Percentiles rank a stretch among this genome's conserved stretches.
Conservation (phyloP, 2,329 filamentous ascomycete genomes). For the Penicillium sp. region DNA sequence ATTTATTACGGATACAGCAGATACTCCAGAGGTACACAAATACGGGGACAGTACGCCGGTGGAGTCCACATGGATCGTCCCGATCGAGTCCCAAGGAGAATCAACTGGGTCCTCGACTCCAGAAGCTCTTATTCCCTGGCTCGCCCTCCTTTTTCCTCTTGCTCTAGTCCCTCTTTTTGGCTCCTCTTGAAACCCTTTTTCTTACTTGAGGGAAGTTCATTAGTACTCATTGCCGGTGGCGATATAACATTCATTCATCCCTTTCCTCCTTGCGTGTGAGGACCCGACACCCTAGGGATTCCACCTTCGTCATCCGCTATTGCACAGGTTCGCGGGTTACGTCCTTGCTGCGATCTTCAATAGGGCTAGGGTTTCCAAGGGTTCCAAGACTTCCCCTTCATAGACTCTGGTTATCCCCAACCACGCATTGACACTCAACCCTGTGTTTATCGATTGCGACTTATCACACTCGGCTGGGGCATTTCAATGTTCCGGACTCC, state of each 20-base stretch:
- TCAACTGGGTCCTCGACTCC: conserved; percentile 19
- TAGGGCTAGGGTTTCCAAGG: conserved; percentile 6
- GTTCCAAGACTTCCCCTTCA: background rate
- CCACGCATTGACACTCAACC: conserved; percentile 11
- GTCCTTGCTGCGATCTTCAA: conserved; percentile 27
- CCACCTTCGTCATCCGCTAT: conserved; percentile 16
- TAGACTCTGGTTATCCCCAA: conserved; percentile 13
- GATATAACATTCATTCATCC: conserved; percentile 22
- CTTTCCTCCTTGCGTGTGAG: conserved; percentile 26
- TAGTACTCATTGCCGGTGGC: conserved; percentile 30
- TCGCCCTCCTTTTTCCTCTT: conserved; percentile 8
- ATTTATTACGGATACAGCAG: background rate
- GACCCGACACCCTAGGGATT: conserved; percentile 9
- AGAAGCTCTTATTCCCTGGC: conserved; percentile 19
- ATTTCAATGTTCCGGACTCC: conserved; percentile 18
- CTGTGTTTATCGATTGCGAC: conserved; percentile 13
- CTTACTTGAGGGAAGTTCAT: background rate
- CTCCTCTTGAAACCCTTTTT: background rate
- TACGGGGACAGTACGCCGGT: conserved; percentile 2
- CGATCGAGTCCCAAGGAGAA: conserved; percentile 27
- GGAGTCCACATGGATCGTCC: conserved; percentile 24
- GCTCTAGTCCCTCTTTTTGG: conserved; percentile 9
- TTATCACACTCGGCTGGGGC: conserved; percentile 12
- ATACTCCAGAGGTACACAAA: background rate
- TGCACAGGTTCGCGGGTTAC: conserved; percentile 10